Base-by-base conservation (phyloP, 805 yeast species). In the Candida montana region DNA sequence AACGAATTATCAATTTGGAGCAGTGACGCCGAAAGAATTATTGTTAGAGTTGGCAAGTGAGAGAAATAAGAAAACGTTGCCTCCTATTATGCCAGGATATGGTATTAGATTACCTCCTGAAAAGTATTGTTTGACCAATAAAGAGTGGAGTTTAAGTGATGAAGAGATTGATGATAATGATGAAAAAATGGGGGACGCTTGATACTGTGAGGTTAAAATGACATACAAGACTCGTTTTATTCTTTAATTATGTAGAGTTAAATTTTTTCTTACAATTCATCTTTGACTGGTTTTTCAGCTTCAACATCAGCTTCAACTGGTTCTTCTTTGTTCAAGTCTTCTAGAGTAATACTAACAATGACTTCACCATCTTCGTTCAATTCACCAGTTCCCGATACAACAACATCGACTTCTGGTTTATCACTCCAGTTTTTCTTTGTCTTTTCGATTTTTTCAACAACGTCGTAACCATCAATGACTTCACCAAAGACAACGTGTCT, bases 31-130 rank as follows among this genome's bases (percentile, higher is more conserved):
- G 4, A 93, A 91, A 61, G 97, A 93, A 60, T 68, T 91, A 50
- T 64, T 93, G 49, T 67, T 93, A 62, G 96, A 91, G 63, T 68
- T 93, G 53, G 99, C 99, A 0, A 83, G 81, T 16, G 99, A 95
- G 58, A 72, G 96, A 49, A 93, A 93, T 63, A 82, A 87, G 53
- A 82, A 86, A 58, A 80, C 95, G 0, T 69, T 93, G 39, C 99
- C 99, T 5, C 85, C 93, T 5, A 90, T 93, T 12, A 81, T 90
- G 62, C 90, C 93, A 12, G 76, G 82, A 38, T 89, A 88, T 82
- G 98, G 99, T 10, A 74, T 93, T 31, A 77, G 97, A 49, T 69
- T 95, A 38, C 99, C 99, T 3, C 98, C 99, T 5, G 99, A 93
- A 67, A 93, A 90, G 75, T 90, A 88, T 65, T 90, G 98, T 65